These are phyloP conservation scores for Exophiala sideris DNA, from an alignment of 2,329 filamentous ascomycete genomes.

Conservation along the genomic window DNA sequence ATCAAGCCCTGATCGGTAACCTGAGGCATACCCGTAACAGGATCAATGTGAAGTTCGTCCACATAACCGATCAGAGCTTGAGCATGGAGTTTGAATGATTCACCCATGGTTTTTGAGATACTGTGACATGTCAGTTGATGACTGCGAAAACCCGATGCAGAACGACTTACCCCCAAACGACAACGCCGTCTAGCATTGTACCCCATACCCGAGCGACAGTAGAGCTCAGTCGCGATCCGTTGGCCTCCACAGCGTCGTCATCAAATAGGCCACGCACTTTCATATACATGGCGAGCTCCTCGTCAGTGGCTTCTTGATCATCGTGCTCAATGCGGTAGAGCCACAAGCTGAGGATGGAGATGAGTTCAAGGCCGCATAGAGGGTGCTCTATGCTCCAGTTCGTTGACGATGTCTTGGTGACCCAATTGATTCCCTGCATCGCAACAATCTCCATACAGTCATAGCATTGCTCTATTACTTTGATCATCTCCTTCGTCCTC, in stretches of 20 bases:
- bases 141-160: conserved; percentile 7
- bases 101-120: conserved; percentile 80
- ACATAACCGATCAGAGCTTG: conserved; percentile 94
- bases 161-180: conserved; percentile 91
- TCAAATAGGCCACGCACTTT: conserved; percentile 58
- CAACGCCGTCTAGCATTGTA: conserved; percentile 96
- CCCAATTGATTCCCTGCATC: conserved; percentile 91
- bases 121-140: conserved; percentile 46
- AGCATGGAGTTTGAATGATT: conserved; percentile 94
- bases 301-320: conserved; percentile 81
- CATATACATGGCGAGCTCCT: conserved; percentile 85
- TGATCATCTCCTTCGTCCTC: conserved; percentile 95
- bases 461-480: conserved; percentile 96
- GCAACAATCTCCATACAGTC: conserved; percentile 97
- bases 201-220: conserved; percentile 94
- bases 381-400: conserved; percentile 99
- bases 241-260: conserved; percentile 80
- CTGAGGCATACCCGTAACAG: conserved; percentile 29
- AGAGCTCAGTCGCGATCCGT: conserved; percentile 84
- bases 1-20: conserved; percentile 25
- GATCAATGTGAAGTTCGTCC: conserved; percentile 62
- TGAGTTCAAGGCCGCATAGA: conserved; percentile 90
- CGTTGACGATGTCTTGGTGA: conserved; percentile 92
- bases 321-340: conserved; percentile 99
- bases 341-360: conserved; percentile 97